Evolutionary conservation across 1,284 basidiomycete genomes (phyloP).

Genomic region (Cystobasidiaceae sp.): DNA sequence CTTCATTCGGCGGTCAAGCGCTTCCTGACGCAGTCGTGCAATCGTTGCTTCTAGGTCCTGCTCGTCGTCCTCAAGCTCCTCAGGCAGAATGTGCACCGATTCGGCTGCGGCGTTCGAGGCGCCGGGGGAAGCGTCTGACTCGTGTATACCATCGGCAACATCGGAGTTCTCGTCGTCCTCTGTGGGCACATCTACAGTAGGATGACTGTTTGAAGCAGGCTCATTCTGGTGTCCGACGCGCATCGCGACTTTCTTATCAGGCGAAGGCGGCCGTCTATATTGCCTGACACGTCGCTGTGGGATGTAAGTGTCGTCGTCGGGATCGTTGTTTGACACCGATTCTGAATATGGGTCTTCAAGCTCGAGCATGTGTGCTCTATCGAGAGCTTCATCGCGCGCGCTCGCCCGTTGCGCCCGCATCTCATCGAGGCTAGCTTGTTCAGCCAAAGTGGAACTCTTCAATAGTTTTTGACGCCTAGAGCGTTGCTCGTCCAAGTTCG

Average conservation of each 20-base stretch:
- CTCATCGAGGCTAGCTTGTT: conserved; percentile 3
- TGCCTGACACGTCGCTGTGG: too few relatives aligned
- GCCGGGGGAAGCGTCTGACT: too few relatives aligned
- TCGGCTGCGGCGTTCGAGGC: too few relatives aligned
- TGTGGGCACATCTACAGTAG: neutral
- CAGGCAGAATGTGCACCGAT: neutral
- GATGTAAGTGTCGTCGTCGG: too few relatives aligned
- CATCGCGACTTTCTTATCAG: too few relatives aligned
- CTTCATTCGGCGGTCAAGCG: conserved; percentile 4
- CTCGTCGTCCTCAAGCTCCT: conserved; percentile 7
- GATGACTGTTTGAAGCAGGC: neutral
- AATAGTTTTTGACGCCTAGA: neutral
- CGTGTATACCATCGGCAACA: too few relatives aligned
- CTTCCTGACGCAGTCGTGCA: conserved; percentile 6
- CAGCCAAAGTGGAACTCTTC: neutral
- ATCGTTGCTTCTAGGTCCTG: conserved; percentile 14
- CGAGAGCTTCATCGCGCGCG: neutral
- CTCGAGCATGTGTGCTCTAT: neutral
- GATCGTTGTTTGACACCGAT: too few relatives aligned
- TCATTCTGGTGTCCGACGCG: neutral
- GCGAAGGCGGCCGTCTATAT: too few relatives aligned
- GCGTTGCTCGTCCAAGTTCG: too few relatives aligned
- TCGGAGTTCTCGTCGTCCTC: neutral
- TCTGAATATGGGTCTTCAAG: too few relatives aligned
- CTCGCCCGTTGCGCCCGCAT: neutral